Evolutionary conservation across 805 yeast genomes (phyloP).

Genomic region (Saccharomycopsis sp.): DNA sequence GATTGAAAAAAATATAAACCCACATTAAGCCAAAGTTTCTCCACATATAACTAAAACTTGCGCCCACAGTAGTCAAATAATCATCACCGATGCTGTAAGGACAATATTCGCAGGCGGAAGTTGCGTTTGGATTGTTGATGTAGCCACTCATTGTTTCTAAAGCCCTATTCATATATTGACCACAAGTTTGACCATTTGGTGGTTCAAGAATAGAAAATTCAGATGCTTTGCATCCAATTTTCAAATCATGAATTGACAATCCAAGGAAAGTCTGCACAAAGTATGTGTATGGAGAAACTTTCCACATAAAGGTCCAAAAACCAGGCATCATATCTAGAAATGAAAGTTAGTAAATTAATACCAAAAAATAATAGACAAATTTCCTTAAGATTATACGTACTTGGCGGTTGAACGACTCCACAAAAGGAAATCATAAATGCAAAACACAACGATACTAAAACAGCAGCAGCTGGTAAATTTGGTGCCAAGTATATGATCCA

Average conservation of each 20-base stretch:
- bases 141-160: slow-evolving; percentile 46
- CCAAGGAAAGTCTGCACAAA: slow-evolving; percentile 51
- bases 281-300: slow-evolving; percentile 66
- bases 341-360: too few species aligned
- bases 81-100: slow-evolving; percentile 38
- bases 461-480: slow-evolving; percentile 60
- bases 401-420: slow-evolving; percentile 50
- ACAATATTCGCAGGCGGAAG: slow-evolving; percentile 45
- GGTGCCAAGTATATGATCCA: slow-evolving; percentile 53
- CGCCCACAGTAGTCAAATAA: slow-evolving; percentile 37
- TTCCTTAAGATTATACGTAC: too few species aligned
- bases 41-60: slow-evolving; percentile 47
- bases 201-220: slow-evolving; percentile 49
- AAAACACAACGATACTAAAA: slow-evolving; percentile 47
- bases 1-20: slow-evolving; percentile 49
- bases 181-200: slow-evolving; percentile 60
- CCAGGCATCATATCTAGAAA: slow-evolving; percentile 58
- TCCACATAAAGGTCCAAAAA: slow-evolving; percentile 81
- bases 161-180: slow-evolving; percentile 41
- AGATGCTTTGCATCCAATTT: slow-evolving; percentile 39
- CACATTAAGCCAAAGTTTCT: slow-evolving; percentile 58
- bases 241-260: slow-evolving; percentile 41
- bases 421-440: slow-evolving; percentile 56
- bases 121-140: slow-evolving; percentile 44
- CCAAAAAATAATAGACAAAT: too few species aligned